These are phyloP conservation scores for Vanderwaltozyma tropicalis DNA, from an alignment of 805 yeast species.

Conservation along the genomic window DNA sequence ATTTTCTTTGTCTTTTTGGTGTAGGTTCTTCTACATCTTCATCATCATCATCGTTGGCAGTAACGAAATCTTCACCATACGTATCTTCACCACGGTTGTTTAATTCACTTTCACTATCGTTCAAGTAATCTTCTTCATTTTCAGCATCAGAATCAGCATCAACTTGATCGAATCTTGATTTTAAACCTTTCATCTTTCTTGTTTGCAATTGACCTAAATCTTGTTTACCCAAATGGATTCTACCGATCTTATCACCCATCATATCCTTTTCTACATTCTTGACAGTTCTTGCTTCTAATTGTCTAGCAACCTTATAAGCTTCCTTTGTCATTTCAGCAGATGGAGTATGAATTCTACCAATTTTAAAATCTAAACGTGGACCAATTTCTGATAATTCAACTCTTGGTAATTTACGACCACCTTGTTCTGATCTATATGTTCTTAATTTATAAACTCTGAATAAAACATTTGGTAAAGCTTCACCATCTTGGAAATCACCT, in stretches of 20 bases:
- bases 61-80: slow-evolving; percentile 27
- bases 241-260: slow-evolving; percentile 95
- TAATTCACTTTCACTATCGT: slow-evolving; percentile 32
- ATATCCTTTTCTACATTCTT: slow-evolving; percentile 82
- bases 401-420: slow-evolving; percentile 63
- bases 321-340: slow-evolving; percentile 85
- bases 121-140: slow-evolving; percentile 36
- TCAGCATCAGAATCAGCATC: slow-evolving; percentile 47
- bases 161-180: slow-evolving; percentile 71
- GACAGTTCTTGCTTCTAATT: slow-evolving; percentile 67
- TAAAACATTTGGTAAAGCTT: slow-evolving; percentile 64
- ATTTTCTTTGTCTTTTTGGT: slow-evolving; percentile 23
- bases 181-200: slow-evolving; percentile 96
- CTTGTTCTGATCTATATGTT: slow-evolving; percentile 70
- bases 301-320: slow-evolving; percentile 72
- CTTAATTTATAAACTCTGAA: slow-evolving; percentile 87
- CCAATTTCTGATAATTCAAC: slow-evolving; percentile 93
- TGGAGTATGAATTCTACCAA: slow-evolving; percentile 78
- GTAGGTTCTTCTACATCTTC: slow-evolving; percentile 18
- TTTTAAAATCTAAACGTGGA: slow-evolving; percentile 84
- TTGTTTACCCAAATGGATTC: slow-evolving; percentile 92
- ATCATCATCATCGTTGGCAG: slow-evolving; percentile 22
- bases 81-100: slow-evolving; percentile 18
- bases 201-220: slow-evolving; percentile 86
- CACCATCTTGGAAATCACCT: slow-evolving; percentile 63